Conservation (phyloP, 2,329 filamentous ascomycete species). For the Magnaporthiopsis incrustans region DNA sequence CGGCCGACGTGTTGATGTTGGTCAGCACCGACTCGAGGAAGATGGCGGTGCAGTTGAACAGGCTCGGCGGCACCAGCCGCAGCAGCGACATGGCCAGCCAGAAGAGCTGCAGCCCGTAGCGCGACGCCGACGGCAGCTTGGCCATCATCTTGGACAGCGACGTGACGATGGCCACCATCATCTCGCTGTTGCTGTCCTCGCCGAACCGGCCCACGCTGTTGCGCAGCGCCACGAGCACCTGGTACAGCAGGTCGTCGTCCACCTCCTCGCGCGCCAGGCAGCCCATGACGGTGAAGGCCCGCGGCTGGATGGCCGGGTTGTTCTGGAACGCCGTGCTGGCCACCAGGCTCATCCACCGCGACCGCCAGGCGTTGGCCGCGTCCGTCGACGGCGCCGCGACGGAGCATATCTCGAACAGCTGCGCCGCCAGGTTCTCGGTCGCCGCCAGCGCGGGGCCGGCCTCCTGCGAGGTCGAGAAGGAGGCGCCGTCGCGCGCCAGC, state of each 20-base stretch:
- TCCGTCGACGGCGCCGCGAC: conserved; percentile 57
- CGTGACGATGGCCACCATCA: conserved; percentile 61
- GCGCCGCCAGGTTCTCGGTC: conserved; percentile 52
- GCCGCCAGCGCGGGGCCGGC: conserved; percentile 40
- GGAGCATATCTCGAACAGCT: conserved; percentile 56
- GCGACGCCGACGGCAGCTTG: conserved; percentile 57
- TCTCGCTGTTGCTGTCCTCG: conserved; percentile 56
- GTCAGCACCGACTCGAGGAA: conserved; percentile 57
- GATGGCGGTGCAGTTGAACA: conserved; percentile 59
- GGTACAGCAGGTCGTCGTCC: conserved; percentile 63
- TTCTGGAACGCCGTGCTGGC: conserved; percentile 67
- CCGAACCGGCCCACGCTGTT: conserved; percentile 58
- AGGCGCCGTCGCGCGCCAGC: conserved; percentile 40
- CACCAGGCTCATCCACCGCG: conserved; percentile 66
- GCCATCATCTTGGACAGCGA: conserved; percentile 64
- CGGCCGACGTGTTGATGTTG: conserved; percentile 54
- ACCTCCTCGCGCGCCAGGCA: conserved; percentile 64
- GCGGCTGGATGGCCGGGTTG: conserved; percentile 62
- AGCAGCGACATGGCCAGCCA: conserved; percentile 62
- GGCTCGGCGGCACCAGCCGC: conserved; percentile 50
- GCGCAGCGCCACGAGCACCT: conserved; percentile 60
- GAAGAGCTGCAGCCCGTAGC: conserved; percentile 61
- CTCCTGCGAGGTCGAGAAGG: conserved; percentile 45
- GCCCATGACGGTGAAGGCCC: conserved; percentile 64
- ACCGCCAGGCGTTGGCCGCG: conserved; percentile 60